These are phyloP conservation scores for Davidsoniella eucalypti DNA, from an alignment of 2,329 filamentous ascomycete genomes.

Conservation along the genomic window DNA sequence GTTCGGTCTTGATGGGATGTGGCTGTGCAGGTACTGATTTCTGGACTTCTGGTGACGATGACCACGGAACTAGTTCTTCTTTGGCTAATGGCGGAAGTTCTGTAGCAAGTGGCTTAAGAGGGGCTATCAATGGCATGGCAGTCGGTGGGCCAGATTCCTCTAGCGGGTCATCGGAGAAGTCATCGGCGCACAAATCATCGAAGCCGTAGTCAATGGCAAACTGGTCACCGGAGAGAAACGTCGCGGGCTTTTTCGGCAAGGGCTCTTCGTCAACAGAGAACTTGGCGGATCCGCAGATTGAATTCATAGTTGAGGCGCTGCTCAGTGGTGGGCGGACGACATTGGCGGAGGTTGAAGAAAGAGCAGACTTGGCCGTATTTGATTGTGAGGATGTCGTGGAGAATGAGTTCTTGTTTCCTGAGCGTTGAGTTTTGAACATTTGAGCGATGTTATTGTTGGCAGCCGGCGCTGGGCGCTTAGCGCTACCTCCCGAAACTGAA, in stretches of 20 bases:
- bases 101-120: slow-evolving; percentile 1
- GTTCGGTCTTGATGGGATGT: no score
- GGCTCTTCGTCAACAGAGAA: slow-evolving; percentile 4
- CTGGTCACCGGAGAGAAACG: slow-evolving; percentile 1
- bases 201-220: slow-evolving; percentile 12
- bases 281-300: slow-evolving; percentile 4
- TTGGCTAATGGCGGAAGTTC: slow-evolving; percentile 1
- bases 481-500: background rate
- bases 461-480: background rate
- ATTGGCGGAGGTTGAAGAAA: background rate
- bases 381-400: background rate
- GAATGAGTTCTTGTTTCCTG: background rate
- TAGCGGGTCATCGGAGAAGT: slow-evolving; percentile 12
- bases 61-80: slow-evolving; percentile 1
- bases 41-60: background rate
- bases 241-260: background rate
- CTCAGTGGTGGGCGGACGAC: background rate
- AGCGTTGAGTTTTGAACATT: slow-evolving; percentile 6
- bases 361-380: background rate
- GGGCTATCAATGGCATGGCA: slow-evolving; percentile 3
- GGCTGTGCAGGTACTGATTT: background rate
- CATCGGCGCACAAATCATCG: slow-evolving; percentile 9
- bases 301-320: slow-evolving; percentile 2
- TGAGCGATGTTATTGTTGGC: slow-evolving; percentile 8
- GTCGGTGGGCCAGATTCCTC: slow-evolving; percentile 5